Evolutionary conservation across 495 filamentous ascomycete genomes (phyloP), one percentile per base, ranked within the genome.

Genomic region (Penicillium argentinense): DNA sequence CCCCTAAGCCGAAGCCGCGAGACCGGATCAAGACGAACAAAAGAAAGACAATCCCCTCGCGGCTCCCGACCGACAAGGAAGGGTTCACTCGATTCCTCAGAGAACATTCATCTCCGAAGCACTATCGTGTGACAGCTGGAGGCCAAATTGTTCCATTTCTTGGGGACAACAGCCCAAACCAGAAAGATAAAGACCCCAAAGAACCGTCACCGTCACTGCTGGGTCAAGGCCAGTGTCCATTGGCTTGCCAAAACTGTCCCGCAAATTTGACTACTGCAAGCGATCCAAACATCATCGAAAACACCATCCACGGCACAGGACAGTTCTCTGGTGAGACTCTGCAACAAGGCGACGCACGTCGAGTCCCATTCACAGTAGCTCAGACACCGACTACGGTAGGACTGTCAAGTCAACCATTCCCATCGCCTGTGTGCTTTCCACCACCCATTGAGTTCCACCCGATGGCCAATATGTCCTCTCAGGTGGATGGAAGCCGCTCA

Each of bases 121-220:
- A 79, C 34, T 69, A 84, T 39, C 75, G 82, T 27, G 82, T 86
- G 36, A 85, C 81, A 30, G 82, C 82, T 44, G 81, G 80, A 13
- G 82, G 82, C n/a, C 75, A 73, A 25, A 78, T 86, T 32, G 79
- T 86, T 13, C 79, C 81, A n/a, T n/a, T n/a, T n/a, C 4, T 78
- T 74, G 62, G 55, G 60, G 11, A 57, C 53, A 39, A 54, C 66
- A 33, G 45, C 54, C 44, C 71, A 62, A 18, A 25, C 13, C 33
- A 12, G 19, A 16, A 5, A 19, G 23, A 26, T 5, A 38, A 9
- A 9, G 4, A 9, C 16, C n/a, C 0, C 8, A 12, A 21, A 36
- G 33, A 18, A 36, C n/a, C 9, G 33, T 19, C 18, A 9, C 29
- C 12, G 33, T 9, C 33, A n/a, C n/a, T n/a, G n/a, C n/a, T n/a